Conservation (phyloP, 495 filamentous ascomycete species). For the Poronia punctata region DNA sequence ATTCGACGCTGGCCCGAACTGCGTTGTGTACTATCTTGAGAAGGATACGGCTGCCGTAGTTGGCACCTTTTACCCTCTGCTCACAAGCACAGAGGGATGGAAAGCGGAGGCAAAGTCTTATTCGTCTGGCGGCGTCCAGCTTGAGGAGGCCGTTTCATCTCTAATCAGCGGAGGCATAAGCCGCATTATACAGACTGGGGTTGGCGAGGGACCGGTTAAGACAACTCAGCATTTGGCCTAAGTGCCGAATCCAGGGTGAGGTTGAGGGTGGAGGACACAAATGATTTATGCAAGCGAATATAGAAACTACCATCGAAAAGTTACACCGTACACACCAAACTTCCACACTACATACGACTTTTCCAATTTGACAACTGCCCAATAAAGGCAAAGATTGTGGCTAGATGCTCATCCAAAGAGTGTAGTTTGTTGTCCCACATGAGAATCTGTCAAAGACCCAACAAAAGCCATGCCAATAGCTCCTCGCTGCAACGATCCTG, state of each 20-base stretch:
- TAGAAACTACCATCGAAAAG: neutral
- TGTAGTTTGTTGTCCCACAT: too few species aligned
- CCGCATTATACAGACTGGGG: slow-evolving; percentile 81
- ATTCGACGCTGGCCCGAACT: slow-evolving; percentile 95
- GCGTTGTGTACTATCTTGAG: slow-evolving; percentile 88
- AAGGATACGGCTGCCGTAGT: slow-evolving; percentile 63
- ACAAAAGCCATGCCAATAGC: too few species aligned
- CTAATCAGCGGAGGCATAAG: slow-evolving; percentile 71
- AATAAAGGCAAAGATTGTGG: too few species aligned
- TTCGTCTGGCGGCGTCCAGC: slow-evolving; percentile 36
- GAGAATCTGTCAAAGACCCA: too few species aligned
- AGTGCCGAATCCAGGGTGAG: too few species aligned
- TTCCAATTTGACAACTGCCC: too few species aligned
- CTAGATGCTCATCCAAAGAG: too few species aligned
- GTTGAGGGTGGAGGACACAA: too few species aligned
- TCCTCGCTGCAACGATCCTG: too few species aligned
- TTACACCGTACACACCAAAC: neutral
- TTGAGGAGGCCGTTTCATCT: slow-evolving; percentile 53
- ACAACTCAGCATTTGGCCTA: slow-evolving; percentile 62
- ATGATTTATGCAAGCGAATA: slow-evolving; percentile 3
- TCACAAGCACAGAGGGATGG: slow-evolving; percentile 56
- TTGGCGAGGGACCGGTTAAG: slow-evolving; percentile 81
- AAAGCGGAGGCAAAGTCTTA: slow-evolving; percentile 41
- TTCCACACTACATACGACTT: neutral
- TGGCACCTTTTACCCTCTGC: slow-evolving; percentile 56